Evolutionary conservation across 192 early-diverging fungal genomes (phyloP).

Genomic region (Jimgerdemannia flammicorona): DNA sequence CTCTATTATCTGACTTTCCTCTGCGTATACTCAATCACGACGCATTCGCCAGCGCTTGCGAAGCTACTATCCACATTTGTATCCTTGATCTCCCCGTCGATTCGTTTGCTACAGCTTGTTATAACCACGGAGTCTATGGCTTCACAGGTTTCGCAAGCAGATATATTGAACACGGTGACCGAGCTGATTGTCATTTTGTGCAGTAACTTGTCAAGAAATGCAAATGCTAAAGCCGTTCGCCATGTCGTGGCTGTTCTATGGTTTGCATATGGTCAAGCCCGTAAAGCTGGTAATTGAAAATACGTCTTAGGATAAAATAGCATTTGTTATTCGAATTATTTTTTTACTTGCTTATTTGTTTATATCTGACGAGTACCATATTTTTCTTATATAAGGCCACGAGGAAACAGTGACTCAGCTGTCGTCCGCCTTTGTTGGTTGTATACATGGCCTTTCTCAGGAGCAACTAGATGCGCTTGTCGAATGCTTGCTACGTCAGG

Average conservation of each 20-base stretch:
- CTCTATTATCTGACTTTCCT: neutral
- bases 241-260: conserved; percentile 16
- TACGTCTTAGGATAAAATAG: too few relatives aligned
- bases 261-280: conserved; percentile 22
- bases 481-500: conserved; percentile 2
- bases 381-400: neutral
- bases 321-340: too few relatives aligned
- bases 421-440: neutral
- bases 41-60: neutral
- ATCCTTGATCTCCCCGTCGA: neutral
- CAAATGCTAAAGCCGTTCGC: conserved; percentile 7
- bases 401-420: neutral
- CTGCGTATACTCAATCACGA: neutral
- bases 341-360: neutral
- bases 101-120: neutral
- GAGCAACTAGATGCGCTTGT: conserved; percentile 8
- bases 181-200: conserved; percentile 14
- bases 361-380: neutral
- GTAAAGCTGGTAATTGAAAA: neutral
- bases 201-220: conserved; percentile 11
- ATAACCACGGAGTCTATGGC: neutral
- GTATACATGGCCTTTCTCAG: neutral
- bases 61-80: neutral
- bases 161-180: conserved; percentile 5
- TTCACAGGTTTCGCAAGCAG: neutral